Percentiles rank a stretch among this genome's conserved stretches.
phyloP scores from a whole-genome alignment of 2,329 filamentous ascomycete species.

The Teratosphaeria zuluensis region DNA sequence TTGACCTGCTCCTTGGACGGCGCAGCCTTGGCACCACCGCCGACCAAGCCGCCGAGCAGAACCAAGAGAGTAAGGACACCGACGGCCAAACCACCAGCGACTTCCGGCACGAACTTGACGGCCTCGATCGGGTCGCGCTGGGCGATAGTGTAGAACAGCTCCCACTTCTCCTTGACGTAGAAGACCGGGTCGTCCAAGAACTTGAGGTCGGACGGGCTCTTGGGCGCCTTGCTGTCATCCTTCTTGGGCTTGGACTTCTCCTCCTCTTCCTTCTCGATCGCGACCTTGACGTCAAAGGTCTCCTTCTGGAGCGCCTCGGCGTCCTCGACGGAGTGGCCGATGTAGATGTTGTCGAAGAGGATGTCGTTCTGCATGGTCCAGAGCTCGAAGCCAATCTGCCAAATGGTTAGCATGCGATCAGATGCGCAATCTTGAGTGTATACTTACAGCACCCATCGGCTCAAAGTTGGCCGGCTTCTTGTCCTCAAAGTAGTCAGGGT shows the following conservation, averaged over 20 bases:
- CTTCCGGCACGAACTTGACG: constrained; percentile 81
- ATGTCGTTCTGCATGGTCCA: constrained; percentile 99
- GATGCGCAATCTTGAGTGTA: background rate
- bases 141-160: constrained; percentile 79
- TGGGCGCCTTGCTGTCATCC: constrained; percentile 43
- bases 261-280: constrained; percentile 72
- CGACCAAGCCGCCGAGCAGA: constrained; percentile 57
- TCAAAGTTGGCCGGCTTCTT: constrained; percentile 94
- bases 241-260: constrained; percentile 61
- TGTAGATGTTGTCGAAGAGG: constrained; percentile 99
- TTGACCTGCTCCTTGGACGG: constrained; percentile 50
- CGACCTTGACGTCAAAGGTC: constrained; percentile 82
- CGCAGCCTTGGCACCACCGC: constrained; percentile 48
- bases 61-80: constrained; percentile 60
- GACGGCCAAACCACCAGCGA: constrained; percentile 69
- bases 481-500: constrained; percentile 95
- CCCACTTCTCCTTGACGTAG: constrained; percentile 85
- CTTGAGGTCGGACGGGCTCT: constrained; percentile 65
- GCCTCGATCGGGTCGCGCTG: constrained; percentile 75
- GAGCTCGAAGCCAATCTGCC: constrained; percentile 91
- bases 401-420: constrained; percentile 6
- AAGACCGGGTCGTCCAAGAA: constrained; percentile 85
- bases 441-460: constrained; percentile 88
- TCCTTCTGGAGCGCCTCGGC: constrained; percentile 81
- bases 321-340: constrained; percentile 91